Conservation (phyloP, 2,329 filamentous ascomycete genomes). For the Nothophaeocryptopus gaeumannii region DNA sequence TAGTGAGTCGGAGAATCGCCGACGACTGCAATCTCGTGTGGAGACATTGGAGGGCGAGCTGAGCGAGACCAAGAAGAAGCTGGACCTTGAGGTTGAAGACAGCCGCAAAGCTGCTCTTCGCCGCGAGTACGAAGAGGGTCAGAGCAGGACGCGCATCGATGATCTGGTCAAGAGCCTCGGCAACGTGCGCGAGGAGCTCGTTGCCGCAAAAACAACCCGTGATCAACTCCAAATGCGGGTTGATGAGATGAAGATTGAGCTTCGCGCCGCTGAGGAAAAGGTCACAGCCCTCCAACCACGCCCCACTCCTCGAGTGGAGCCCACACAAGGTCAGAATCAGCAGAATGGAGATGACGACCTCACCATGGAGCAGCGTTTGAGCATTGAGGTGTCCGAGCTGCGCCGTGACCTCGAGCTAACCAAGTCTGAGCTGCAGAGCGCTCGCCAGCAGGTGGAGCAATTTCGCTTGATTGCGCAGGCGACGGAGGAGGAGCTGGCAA, state of each 20-base stretch:
- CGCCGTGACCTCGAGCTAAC: slow-evolving; percentile 82
- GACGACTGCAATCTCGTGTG: slow-evolving; percentile 73
- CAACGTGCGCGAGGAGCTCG: slow-evolving; percentile 79
- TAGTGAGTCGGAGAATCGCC: slow-evolving; percentile 74
- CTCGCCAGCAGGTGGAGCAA: slow-evolving; percentile 76
- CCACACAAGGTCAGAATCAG: slow-evolving; percentile 39
- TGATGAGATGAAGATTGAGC: slow-evolving; percentile 82
- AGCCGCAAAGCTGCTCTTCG: slow-evolving; percentile 76
- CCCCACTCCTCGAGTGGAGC: slow-evolving; percentile 61
- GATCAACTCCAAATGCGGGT: slow-evolving; percentile 88
- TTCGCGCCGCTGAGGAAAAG: slow-evolving; percentile 86
- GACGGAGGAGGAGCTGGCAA: slow-evolving; percentile 82
- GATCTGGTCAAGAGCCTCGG: slow-evolving; percentile 79
- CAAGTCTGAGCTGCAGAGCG: slow-evolving; percentile 74
- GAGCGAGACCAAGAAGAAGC: slow-evolving; percentile 72
- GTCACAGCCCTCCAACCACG: slow-evolving; percentile 77
- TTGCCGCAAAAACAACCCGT: slow-evolving; percentile 78
- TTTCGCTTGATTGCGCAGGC: slow-evolving; percentile 85
- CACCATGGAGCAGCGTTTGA: slow-evolving; percentile 73
- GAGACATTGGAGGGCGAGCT: slow-evolving; percentile 80
- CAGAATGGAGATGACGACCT: slow-evolving; percentile 52
- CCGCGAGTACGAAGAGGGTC: slow-evolving; percentile 85
- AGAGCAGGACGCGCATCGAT: slow-evolving; percentile 87
- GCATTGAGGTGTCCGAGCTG: slow-evolving; percentile 78
- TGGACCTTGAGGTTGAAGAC: slow-evolving; percentile 79